Evolutionary conservation across 164 flowering plant genomes (phyloP).

Genomic region (Hamamelis virginiana): DNA sequence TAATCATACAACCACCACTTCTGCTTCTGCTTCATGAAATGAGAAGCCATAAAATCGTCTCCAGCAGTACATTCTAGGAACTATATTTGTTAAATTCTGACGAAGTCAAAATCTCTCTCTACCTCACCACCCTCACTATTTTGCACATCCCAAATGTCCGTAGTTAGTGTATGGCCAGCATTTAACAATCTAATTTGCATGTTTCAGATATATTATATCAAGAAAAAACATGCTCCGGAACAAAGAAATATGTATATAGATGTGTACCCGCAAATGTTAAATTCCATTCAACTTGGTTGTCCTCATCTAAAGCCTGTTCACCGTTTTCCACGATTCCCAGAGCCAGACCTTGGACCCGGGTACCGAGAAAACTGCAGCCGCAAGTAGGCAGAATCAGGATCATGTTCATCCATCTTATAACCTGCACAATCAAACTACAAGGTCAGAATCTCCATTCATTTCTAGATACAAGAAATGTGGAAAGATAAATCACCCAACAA

Average conservation of each 20-base stretch:
- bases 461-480: neutral
- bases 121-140: neutral
- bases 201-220: neutral
- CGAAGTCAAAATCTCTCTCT: neutral
- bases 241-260: neutral
- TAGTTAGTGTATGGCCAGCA: neutral
- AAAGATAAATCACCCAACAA: neutral
- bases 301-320: conserved; percentile 3
- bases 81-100: neutral
- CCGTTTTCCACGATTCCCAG: conserved; percentile 49
- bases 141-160: neutral
- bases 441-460: conserved; percentile 1
- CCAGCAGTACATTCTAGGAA: neutral
- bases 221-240: neutral
- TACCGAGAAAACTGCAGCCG: conserved; percentile 65
- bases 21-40: neutral
- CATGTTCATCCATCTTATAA: conserved; percentile 61
- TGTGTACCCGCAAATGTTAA: neutral
- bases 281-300: neutral
- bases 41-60: neutral
- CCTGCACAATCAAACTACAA: conserved; percentile 34
- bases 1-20: neutral
- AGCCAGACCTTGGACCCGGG: conserved; percentile 59
- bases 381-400: conserved; percentile 50
- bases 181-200: neutral